phyloP scores from a whole-genome alignment of 2,329 filamentous ascomycete species.

The Elsinoe ampelina region DNA sequence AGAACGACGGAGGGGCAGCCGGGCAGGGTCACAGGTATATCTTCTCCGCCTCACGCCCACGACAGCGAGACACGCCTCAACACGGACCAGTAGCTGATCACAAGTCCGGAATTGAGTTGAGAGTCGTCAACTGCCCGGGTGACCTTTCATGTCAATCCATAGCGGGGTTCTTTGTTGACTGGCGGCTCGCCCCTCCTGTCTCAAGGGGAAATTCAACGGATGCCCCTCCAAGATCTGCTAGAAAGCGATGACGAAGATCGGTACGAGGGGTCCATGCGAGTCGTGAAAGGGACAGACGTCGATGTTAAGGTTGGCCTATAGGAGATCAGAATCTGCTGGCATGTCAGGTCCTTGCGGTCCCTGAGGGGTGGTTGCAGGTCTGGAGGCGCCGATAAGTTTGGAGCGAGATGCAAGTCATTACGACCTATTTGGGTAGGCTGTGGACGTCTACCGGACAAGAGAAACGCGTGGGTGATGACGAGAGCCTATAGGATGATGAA shows the following conservation, averaged over 20 bases:
- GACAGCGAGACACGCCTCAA: background rate
- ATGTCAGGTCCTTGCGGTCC: background rate
- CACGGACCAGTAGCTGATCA: background rate
- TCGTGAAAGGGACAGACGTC: background rate
- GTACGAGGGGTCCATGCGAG: background rate
- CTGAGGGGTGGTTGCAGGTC: background rate
- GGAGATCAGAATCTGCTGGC: background rate
- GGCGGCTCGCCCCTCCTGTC: background rate
- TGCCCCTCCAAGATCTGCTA: conserved; percentile 9
- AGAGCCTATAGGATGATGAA: background rate
- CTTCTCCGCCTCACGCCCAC: background rate
- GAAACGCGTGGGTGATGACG: background rate
- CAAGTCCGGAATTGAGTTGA: conserved; percentile 5
- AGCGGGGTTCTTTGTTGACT: conserved; percentile 1
- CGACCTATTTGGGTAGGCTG: background rate
- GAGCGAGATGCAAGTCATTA: conserved; percentile 6
- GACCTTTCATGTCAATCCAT: conserved; percentile 9
- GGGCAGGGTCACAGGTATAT: conserved; percentile 3
- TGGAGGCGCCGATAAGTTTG: background rate
- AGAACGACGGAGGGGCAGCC: background rate
- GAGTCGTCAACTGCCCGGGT: background rate
- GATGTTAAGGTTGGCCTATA: background rate
- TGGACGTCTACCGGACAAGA: background rate
- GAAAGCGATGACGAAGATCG: background rate
- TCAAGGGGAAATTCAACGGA: conserved; percentile 5